These are phyloP conservation scores for Chalciporus sphaerocephalus DNA, from an alignment of 768 basidiomycete species.

Conservation along the genomic window DNA sequence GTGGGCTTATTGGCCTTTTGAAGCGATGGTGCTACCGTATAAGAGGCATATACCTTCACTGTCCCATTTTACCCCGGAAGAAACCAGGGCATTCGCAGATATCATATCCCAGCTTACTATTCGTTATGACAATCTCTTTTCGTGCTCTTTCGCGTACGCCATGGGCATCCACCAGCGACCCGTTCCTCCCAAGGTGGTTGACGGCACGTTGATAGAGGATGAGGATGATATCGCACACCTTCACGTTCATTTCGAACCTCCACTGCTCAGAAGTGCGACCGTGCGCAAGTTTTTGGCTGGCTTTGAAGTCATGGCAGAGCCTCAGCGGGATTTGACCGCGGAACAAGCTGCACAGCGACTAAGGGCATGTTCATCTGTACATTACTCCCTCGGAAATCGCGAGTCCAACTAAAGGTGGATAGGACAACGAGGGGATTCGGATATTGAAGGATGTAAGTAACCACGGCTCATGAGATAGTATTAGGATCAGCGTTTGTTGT, in stretches of 20 bases:
- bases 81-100: constrained; percentile 61
- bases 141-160: constrained; percentile 87
- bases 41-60: constrained; percentile 76
- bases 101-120: constrained; percentile 61
- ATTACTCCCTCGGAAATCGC: constrained; percentile 41
- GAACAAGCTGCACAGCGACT: constrained; percentile 78
- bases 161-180: constrained; percentile 93
- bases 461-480: too few species aligned
- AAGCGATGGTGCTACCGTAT: constrained; percentile 75
- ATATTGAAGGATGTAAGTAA: too few species aligned
- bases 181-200: constrained; percentile 37
- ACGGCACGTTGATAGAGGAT: constrained; percentile 31
- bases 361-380: constrained; percentile 50
- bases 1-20: constrained; percentile 96
- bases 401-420: background rate
- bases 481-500: too few species aligned
- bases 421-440: too few species aligned
- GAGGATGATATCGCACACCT: constrained; percentile 65
- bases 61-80: constrained; percentile 51
- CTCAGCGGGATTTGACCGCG: constrained; percentile 84
- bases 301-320: constrained; percentile 90
- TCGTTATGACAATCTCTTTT: constrained; percentile 76
- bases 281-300: constrained; percentile 90
- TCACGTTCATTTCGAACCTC: constrained; percentile 85
- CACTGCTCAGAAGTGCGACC: constrained; percentile 73